Evolutionary conservation across 2,329 filamentous ascomycete species (phyloP), one percentile per base, ranked within the genome.

Genomic region (Colletotrichum spaethianum): DNA sequence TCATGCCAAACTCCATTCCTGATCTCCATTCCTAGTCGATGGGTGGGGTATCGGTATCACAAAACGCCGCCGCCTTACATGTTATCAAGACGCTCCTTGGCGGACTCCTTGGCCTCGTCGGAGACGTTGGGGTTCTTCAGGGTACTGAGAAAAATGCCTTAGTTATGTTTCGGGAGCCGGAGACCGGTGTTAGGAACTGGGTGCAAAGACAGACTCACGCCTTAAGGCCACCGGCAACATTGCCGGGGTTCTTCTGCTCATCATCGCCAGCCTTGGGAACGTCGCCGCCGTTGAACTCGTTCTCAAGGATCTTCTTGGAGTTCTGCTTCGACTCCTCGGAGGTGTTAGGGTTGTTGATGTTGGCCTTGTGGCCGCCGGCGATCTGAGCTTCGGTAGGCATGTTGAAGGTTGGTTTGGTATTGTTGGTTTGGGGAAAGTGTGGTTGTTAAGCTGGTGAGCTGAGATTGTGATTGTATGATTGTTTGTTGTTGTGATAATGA

Each of bases 351-450:
- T 89, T 90, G 79, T 85, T 86, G 73, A 90, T 76, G 78, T 85
- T 88, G 70, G 88, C 88, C 84, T 91, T 90, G 85, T 90, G 88
- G 79, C 88, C 88, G 71, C 86, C 87, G 74, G 86, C 84, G 74
- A 89, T 77, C 74, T 89, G 86, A 80, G 85, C 83, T 75, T 86
- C 82, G 74, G 83, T 82, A 80, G 85, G 79, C 85, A 87, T 88
- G 50, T 74, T 85, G 79, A 73, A 73, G 69, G 31, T 64, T 62
- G 26, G 44, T 44, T 55, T 20, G 31, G 16, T 60, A 28, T 28
- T 56, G 42, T 1, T 42, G 62, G 36, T 0, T n/a, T 31, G n/a
- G 61, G 23, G 31, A 1, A 18, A 53, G 44, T 38, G 14, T 31
- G 3, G 8, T 63, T 16, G 2, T 40, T 46, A 33, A 23, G 46